Base-by-base conservation (phyloP, 2,329 filamentous ascomycete genomes). In the Orbilia oligospora region DNA sequence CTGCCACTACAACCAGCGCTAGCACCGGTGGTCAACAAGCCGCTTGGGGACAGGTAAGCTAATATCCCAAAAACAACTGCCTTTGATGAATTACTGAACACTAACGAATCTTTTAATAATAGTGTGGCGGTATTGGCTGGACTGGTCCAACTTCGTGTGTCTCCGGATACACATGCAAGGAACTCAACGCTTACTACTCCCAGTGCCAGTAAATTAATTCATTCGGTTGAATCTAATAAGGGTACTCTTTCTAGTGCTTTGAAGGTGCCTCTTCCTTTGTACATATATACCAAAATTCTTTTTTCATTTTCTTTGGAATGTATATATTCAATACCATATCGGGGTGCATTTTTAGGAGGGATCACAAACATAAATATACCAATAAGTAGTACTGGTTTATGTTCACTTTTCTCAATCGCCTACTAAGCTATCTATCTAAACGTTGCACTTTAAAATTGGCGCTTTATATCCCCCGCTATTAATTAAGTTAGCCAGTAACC, bases 101-200 rank as follows among this genome's bases (percentile, higher is more conserved):
- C 36, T 61, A 44, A 44, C 33, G 1, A 44, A 10, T 14, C 2
- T 58, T 14, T 24, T 3, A 22, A 22, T n/a, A 44, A 61, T 12
- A 61, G 63, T 78, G 75, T 51, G 75, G 75, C 22, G 75, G 75
- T 49, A 65, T 78, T 53, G 68, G 75, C 51, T 78, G 68, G 68
- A 78, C 75, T 38, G 75, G 75, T 3, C 49, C 75, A 56, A 78
- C 75, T 9, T 18, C 20, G 20, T 78, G 75, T 67, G 72, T 67
- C 27, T 72, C 75, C 9, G 58, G 48, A 12, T 67, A 63, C 36
- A 72, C 38, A 12, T 78, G 75, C 68, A 64, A 18, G 22, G 68
- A 44, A 38, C 68, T 18, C 24, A 71, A 66, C 33, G 51, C 64
- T n/a, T 78, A 78, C 53, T 78, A 72, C 68, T 72, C 30, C 51